Percentiles rank a stretch among this genome's conserved stretches.
Conservation (phyloP, 177 flowering plant genomes). For the Vitis hybrid region DNA sequence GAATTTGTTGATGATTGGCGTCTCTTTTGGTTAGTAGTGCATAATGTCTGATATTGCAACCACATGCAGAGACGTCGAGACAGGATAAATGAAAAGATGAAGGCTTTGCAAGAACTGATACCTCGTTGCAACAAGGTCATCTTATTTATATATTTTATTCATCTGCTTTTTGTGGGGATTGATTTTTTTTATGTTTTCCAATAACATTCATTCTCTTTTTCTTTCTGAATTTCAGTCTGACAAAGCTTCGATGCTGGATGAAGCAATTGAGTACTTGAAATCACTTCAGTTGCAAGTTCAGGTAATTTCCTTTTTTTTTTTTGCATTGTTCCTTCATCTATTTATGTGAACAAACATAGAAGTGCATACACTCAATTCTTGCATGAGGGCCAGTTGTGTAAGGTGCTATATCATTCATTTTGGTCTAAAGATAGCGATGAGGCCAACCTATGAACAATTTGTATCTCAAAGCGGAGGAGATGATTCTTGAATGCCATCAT, state of each 20-base stretch:
- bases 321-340: background rate
- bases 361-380: background rate
- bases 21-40: background rate
- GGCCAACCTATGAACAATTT: too few species aligned
- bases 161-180: background rate
- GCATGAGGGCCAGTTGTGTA: too few species aligned
- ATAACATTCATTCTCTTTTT: background rate
- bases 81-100: constrained; percentile 94
- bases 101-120: constrained; percentile 87
- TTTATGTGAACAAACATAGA: background rate
- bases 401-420: too few species aligned
- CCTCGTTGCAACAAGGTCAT: constrained; percentile 90
- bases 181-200: background rate
- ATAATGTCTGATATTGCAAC: constrained; percentile 3
- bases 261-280: constrained; percentile 91
- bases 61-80: constrained; percentile 79
- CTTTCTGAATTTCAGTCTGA: constrained; percentile 56
- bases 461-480: too few species aligned
- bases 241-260: constrained; percentile 96
- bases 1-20: background rate
- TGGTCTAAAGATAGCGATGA: too few species aligned
- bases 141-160: background rate
- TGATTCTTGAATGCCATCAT: too few species aligned
- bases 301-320: constrained; percentile 51
- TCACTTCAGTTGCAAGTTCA: constrained; percentile 92